phyloP scores from a whole-genome alignment of 1,284 basidiomycete genomes.

The Apiotrichum porosum region DNA sequence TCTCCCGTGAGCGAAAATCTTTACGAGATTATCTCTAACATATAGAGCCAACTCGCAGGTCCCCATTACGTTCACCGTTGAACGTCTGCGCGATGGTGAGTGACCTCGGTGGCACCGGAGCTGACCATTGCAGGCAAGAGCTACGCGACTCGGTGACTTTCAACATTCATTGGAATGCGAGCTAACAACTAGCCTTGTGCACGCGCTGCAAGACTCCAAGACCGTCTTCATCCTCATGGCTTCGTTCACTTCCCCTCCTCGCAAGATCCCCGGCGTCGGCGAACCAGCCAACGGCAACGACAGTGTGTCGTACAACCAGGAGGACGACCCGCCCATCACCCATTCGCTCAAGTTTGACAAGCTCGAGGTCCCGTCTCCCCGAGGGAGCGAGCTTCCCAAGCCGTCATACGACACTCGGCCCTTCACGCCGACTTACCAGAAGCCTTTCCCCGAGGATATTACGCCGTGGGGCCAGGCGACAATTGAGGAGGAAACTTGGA shows the following conservation, averaged over 20 bases:
- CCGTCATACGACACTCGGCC: constrained; percentile 3
- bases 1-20: constrained; percentile 22
- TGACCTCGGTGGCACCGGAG: too few relatives aligned
- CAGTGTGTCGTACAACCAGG: background rate
- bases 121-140: constrained; percentile 13
- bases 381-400: constrained; percentile 1
- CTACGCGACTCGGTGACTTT: constrained; percentile 29
- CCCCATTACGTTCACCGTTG: constrained; percentile 79
- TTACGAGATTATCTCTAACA: background rate
- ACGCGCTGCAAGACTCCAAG: constrained; percentile 67
- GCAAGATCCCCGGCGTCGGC: constrained; percentile 1
- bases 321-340: constrained; percentile 15
- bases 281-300: background rate
- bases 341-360: constrained; percentile 16
- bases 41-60: constrained; percentile 65
- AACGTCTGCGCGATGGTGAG: constrained; percentile 66
- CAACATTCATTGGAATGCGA: too few relatives aligned
- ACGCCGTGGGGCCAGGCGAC: constrained; percentile 63
- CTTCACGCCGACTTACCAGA: constrained; percentile 27
- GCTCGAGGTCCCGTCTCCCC: constrained; percentile 5
- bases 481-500: constrained; percentile 55
- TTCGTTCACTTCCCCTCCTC: constrained; percentile 70
- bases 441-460: constrained; percentile 46
- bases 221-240: constrained; percentile 77
- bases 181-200: constrained; percentile 63